phyloP scores from a whole-genome alignment of 306 rosid genomes.

The Elaeagnus macrophylla region DNA sequence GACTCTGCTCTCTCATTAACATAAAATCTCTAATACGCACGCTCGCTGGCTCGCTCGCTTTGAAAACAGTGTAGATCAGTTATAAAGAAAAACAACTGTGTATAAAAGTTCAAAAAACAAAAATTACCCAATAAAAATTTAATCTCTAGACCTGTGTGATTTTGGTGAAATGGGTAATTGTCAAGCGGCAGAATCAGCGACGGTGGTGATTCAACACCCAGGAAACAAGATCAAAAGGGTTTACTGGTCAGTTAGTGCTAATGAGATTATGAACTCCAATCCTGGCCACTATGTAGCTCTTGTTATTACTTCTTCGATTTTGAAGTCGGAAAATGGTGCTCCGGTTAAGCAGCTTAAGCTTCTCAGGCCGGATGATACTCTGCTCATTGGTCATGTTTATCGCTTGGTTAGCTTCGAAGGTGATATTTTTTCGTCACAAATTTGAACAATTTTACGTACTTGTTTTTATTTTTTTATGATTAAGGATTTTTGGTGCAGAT shows the following conservation, averaged over 20 bases:
- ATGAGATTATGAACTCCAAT: slow-evolving; percentile 56
- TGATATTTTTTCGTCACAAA: neutral
- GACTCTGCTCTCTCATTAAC: neutral
- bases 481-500: slow-evolving; percentile 31
- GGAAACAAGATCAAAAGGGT: slow-evolving; percentile 63
- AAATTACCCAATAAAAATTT: neutral
- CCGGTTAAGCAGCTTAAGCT: slow-evolving; percentile 78
- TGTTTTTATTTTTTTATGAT: neutral
- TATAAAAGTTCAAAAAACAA: neutral
- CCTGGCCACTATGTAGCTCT: slow-evolving; percentile 90
- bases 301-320: slow-evolving; percentile 32
- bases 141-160: neutral
- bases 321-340: slow-evolving; percentile 42
- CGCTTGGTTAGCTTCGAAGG: slow-evolving; percentile 84
- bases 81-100: neutral
- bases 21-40: neutral
- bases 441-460: neutral
- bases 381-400: slow-evolving; percentile 81
- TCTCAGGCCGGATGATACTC: slow-evolving; percentile 73
- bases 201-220: slow-evolving; percentile 72
- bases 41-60: neutral
- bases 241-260: slow-evolving; percentile 75
- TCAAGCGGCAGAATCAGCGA: slow-evolving; percentile 87
- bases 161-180: slow-evolving; percentile 64
- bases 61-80: neutral